Conservation (phyloP, 148 eudicot genomes). For the Rhododendron mucronatum region DNA sequence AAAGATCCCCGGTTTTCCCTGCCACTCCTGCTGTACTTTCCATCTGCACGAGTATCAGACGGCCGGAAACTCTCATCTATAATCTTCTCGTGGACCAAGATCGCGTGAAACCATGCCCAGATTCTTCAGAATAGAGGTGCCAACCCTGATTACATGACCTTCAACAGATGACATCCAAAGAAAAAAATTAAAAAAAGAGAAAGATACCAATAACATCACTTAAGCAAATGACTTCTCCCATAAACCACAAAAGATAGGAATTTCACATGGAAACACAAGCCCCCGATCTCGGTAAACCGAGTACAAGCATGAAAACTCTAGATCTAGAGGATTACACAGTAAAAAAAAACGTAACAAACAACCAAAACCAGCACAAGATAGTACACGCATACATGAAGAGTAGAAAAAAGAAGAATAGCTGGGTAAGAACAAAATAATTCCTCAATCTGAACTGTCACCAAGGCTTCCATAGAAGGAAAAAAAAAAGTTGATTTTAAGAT, state of each 20-base stretch:
- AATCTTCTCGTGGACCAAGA: constrained; percentile 43
- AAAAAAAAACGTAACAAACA: not conserved
- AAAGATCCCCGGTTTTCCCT: constrained; percentile 47
- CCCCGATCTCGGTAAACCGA: not conserved
- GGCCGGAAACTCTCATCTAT: constrained; percentile 33
- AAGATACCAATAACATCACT: constrained; percentile 15
- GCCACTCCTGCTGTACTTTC: constrained; percentile 46
- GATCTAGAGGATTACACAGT: not conserved
- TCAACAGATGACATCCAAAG: constrained; percentile 25
- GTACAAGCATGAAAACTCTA: not conserved
- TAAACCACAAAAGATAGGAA: not conserved
- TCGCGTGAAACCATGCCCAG: constrained; percentile 34
- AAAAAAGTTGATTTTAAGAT: not conserved
- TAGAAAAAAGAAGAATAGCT: not conserved
- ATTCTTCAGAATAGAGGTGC: constrained; percentile 45
- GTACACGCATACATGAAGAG: not conserved
- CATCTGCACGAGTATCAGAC: constrained; percentile 39
- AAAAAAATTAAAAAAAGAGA: not conserved
- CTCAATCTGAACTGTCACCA: not conserved
- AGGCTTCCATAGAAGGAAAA: not conserved
- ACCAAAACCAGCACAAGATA: not conserved
- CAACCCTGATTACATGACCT: constrained; percentile 76
- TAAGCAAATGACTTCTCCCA: constrained; percentile 4
- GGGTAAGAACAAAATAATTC: not conserved
- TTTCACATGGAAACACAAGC: not conserved